These are phyloP conservation scores for Recurvomyces mirabilis DNA, from an alignment of 495 filamentous ascomycete species.

Conservation along the genomic window DNA sequence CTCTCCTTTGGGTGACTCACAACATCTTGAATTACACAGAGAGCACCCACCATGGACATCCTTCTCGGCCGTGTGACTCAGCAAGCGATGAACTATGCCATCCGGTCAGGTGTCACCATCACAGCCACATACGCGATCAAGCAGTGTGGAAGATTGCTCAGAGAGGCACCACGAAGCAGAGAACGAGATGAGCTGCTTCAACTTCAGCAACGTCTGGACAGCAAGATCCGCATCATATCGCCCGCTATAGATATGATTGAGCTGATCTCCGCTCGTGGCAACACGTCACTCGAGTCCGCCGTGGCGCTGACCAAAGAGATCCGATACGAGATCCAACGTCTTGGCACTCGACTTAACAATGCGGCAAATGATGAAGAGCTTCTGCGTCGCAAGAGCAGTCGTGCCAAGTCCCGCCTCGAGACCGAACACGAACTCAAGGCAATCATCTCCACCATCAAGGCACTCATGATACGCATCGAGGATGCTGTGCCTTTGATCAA, in stretches of 20 bases:
- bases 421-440: conserved; percentile 52
- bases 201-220: conserved; percentile 65
- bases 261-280: conserved; percentile 89
- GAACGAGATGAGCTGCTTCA: conserved; percentile 56
- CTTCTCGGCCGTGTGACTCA: conserved; percentile 63
- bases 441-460: conserved; percentile 66
- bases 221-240: conserved; percentile 83
- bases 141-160: conserved; percentile 69
- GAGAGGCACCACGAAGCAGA: conserved; percentile 53
- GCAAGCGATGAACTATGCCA: conserved; percentile 86
- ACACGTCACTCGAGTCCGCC: conserved; percentile 84
- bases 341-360: conserved; percentile 64
- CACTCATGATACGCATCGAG: conserved; percentile 68
- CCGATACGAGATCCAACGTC: conserved; percentile 74
- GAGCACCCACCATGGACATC: conserved; percentile 64
- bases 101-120: conserved; percentile 77
- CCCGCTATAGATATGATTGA: conserved; percentile 92
- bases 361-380: conserved; percentile 59
- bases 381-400: conserved; percentile 38
- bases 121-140: conserved; percentile 76
- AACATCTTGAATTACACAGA: no score
- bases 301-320: conserved; percentile 75
- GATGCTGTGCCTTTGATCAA: conserved; percentile 89
- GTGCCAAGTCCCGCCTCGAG: conserved; percentile 37
- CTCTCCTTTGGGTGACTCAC: no score